These are phyloP conservation scores for Boletus mariae DNA, from an alignment of 1,284 basidiomycete genomes.

Conservation along the genomic window DNA sequence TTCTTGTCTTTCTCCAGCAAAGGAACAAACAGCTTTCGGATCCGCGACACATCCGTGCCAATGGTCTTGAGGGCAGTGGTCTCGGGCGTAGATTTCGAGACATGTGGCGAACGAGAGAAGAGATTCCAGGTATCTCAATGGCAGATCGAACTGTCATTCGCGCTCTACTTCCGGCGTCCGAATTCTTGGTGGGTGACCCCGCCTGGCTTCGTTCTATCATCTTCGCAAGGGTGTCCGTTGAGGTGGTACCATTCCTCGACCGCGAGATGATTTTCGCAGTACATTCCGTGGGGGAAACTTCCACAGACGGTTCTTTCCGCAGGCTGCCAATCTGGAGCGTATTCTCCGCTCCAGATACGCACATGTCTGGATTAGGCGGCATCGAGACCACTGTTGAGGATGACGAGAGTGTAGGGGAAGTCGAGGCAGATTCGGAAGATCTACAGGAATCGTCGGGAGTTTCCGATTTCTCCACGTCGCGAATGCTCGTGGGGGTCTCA, in stretches of 20 bases:
- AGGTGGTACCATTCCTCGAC: background rate
- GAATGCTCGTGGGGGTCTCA: background rate
- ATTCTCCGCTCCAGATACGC: background rate
- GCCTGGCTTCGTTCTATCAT: background rate
- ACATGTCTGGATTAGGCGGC: background rate
- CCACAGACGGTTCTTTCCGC: background rate
- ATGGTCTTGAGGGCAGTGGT: background rate
- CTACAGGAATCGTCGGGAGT: background rate
- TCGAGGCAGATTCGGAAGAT: background rate
- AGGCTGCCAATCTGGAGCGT: background rate
- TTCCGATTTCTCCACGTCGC: background rate
- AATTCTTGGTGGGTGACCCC: background rate
- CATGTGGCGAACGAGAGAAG: background rate
- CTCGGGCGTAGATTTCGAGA: background rate
- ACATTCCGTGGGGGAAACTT: background rate
- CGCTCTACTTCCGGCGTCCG: background rate
- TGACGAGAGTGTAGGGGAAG: background rate
- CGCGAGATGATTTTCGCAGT: background rate
- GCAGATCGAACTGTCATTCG: background rate
- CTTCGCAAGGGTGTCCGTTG: background rate
- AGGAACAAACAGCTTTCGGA: slow-evolving; percentile 1
- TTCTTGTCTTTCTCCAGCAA: slow-evolving; percentile 1
- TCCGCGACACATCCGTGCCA: background rate
- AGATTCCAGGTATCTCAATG: background rate
- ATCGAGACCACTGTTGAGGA: background rate